Evolutionary conservation across 768 basidiomycete species (phyloP), one percentile per base, ranked within the genome.

Genomic region (Termitomyces sp.): DNA sequence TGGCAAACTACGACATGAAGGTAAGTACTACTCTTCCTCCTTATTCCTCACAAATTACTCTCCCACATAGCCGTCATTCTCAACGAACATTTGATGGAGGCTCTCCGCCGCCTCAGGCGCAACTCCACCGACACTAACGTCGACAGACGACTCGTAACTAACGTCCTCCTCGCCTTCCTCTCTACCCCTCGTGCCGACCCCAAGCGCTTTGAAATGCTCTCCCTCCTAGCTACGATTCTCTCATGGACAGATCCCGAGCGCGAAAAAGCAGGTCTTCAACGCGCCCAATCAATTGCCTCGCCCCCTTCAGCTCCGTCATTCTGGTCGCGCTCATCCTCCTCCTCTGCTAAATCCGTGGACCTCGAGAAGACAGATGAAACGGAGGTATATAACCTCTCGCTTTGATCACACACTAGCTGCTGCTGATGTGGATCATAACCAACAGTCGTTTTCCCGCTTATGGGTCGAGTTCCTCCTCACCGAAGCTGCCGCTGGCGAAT

Each of bases 401-500:
- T 20, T 40, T n/a, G 13, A 11, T 10, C 4, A n/a, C 14, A 0
- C 51, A 16, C 3, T 40, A 11, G n/a, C 35, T 13, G 6, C 8
- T 18, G 47, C 43, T 45, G 16, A 49, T 24, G 3, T 33, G 16
- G 44, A 22, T n/a, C 54, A 28, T n/a, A 49, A 5, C 14, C 46
- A 50, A 59, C 13, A 98, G 95, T 96, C 94, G 0, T 99, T 99
- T 75, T 95, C 93, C 40, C 90, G 94, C 48, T 82, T 98, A 11
- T 99, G 94, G 88, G 96, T 99, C 48, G 97, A 99, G 71, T 99
- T 96, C 69, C 81, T 99, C 3, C 86, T 99, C 61, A 96, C 94
- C 24, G 96, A 99, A 75, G 88, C 94, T 0, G 78, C 81, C 1
- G 63, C 77, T 6, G 79, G 79, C 16, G 72, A 76, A 50, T 65